A percentile compares a stretch with the other conserved stretches of the same genome.
Evolutionary conservation across 768 basidiomycete species (phyloP).

Genomic region (Kockovaella imperatae): DNA sequence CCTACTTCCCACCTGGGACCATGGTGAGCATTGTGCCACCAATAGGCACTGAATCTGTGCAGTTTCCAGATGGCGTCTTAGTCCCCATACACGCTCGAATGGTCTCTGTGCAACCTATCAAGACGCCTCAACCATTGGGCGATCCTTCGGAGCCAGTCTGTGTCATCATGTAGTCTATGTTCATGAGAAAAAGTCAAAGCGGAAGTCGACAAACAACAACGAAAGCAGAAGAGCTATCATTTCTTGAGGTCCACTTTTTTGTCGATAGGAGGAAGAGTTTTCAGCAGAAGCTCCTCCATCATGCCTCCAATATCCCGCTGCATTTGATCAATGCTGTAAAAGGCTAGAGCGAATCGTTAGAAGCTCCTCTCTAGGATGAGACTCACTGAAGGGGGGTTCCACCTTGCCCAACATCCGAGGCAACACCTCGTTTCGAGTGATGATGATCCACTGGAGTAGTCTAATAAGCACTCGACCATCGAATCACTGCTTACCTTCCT

Average conservation of each 20-base stretch:
- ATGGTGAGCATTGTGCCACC: conserved; percentile 29
- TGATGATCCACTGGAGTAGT: conserved; percentile 23
- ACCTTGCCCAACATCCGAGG: conserved; percentile 18
- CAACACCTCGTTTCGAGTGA: conserved; percentile 9
- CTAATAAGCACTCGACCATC: background rate
- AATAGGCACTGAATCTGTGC: background rate
- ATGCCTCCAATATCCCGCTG: conserved; percentile 26
- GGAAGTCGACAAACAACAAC: background rate
- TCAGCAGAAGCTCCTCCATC: conserved; percentile 29
- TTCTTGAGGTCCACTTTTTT: background rate
- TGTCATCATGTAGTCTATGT: conserved; percentile 19
- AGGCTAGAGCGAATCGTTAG: conserved; percentile 14
- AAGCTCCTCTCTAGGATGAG: background rate
- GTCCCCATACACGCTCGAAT: conserved; percentile 38
- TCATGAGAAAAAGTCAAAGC: background rate
- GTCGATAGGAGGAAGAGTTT: conserved; percentile 19
- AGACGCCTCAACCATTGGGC: conserved; percentile 5
- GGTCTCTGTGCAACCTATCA: conserved; percentile 35
- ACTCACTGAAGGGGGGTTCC: conserved; percentile 39
- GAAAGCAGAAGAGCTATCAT: background rate
- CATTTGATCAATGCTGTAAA: conserved; percentile 26
- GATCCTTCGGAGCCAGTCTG: conserved; percentile 19
- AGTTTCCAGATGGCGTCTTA: conserved; percentile 38
- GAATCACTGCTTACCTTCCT: conserved; percentile 17
- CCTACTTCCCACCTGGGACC: conserved; percentile 36